Evolutionary conservation across 257 asterid genomes (phyloP).

Genomic region (Oldenlandia corymbosa): DNA sequence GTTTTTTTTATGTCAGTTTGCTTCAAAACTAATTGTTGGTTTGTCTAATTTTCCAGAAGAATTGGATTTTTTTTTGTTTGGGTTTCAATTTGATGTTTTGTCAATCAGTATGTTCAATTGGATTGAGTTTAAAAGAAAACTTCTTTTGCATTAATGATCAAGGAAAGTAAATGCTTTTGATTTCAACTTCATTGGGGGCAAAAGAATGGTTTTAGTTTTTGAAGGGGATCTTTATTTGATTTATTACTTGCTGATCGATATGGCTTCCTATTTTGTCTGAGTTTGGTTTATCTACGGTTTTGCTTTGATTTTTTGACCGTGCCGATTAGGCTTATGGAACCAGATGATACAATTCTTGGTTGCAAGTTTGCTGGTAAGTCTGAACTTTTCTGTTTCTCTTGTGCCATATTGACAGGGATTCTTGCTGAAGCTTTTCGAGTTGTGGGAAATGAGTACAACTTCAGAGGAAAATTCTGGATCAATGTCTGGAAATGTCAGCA

Average conservation of each 20-base stretch:
- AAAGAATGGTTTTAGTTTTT: neutral
- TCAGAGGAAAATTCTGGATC: conserved; percentile 19
- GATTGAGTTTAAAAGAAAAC: too few relatives aligned
- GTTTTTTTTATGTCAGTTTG: too few relatives aligned
- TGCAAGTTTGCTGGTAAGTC: too few relatives aligned
- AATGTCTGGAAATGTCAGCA: conserved; percentile 14
- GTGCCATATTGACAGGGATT: neutral
- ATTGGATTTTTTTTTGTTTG: too few relatives aligned
- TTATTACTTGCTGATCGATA: neutral
- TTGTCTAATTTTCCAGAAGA: neutral
- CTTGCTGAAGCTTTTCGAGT: neutral
- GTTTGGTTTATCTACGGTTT: neutral
- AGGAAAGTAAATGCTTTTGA: neutral
- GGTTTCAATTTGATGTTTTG: too few relatives aligned
- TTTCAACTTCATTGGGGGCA: too few relatives aligned
- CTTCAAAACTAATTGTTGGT: neutral
- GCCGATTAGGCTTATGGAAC: neutral
- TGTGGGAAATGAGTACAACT: conserved; percentile 21
- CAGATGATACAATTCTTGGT: too few relatives aligned
- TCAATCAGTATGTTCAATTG: too few relatives aligned
- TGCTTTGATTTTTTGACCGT: neutral
- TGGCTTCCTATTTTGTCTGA: neutral
- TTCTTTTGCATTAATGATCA: too few relatives aligned
- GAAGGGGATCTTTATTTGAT: neutral
- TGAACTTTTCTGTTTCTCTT: too few relatives aligned